phyloP scores from a whole-genome alignment of 495 filamentous ascomycete genomes.

The Neurospora africana region DNA sequence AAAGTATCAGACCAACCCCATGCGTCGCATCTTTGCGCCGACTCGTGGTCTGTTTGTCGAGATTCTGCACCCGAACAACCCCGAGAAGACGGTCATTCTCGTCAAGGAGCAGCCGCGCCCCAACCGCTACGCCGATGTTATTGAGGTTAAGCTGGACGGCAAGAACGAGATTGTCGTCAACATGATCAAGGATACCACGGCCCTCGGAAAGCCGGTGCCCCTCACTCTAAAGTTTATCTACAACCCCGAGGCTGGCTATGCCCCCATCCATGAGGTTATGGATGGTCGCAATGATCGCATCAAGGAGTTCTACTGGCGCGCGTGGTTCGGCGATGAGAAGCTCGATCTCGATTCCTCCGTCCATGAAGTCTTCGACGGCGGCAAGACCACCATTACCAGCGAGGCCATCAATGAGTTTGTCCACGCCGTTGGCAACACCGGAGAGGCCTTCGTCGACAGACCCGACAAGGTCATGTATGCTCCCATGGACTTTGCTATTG shows the following conservation, averaged over 20 bases:
- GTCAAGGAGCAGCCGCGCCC: constrained; percentile 56
- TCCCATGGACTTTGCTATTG: constrained; percentile 98
- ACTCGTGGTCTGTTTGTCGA: constrained; percentile 80
- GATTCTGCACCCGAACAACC: constrained; percentile 66
- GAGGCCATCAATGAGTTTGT: constrained; percentile 97
- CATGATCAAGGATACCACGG: constrained; percentile 84
- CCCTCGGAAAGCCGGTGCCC: constrained; percentile 62
- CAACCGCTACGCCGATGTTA: constrained; percentile 63
- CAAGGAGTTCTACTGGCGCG: constrained; percentile 94
- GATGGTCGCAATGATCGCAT: constrained; percentile 86
- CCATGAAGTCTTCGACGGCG: constrained; percentile 80
- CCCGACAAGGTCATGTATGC: constrained; percentile 91
- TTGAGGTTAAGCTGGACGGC: constrained; percentile 67
- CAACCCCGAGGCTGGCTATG: constrained; percentile 86
- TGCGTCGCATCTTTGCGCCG: constrained; percentile 81
- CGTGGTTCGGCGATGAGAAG: constrained; percentile 87
- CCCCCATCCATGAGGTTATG: constrained; percentile 93
- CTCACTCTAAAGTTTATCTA: constrained; percentile 82
- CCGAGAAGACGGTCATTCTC: constrained; percentile 65
- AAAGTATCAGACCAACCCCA: constrained; percentile 92
- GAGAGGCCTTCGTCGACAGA: constrained; percentile 95
- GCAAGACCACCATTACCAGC: constrained; percentile 70
- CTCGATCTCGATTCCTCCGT: constrained; percentile 76
- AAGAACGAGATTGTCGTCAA: constrained; percentile 72
- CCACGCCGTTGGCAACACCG: constrained; percentile 94